A percentile compares a stretch with the other conserved stretches of the same genome.
phyloP scores from a whole-genome alignment of 75 land plant species.

The Isoetes taiwanensis region DNA sequence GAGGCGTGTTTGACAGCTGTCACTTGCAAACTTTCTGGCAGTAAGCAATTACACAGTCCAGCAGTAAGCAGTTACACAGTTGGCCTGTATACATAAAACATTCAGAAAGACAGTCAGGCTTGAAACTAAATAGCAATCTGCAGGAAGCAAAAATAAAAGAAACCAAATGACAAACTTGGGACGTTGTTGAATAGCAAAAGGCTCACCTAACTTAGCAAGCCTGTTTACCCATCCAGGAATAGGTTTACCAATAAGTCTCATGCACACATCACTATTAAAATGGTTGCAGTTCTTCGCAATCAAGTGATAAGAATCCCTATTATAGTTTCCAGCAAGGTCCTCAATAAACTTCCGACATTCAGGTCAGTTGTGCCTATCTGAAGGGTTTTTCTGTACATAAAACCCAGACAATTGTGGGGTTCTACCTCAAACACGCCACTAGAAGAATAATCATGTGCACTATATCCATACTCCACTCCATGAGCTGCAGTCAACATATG shows the following conservation, averaged over 20 bases:
- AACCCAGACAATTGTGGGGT: constrained; percentile 83
- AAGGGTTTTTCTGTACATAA: constrained; percentile 59
- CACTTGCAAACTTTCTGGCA: too few species aligned
- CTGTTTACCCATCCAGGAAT: constrained; percentile 94
- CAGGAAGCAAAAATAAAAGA: too few species aligned
- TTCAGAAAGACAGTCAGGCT: too few species aligned
- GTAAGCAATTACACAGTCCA: too few species aligned
- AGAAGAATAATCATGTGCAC: constrained; percentile 82
- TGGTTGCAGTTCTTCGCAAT: constrained; percentile 94
- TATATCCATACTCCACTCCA: constrained; percentile 75
- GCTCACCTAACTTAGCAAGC: constrained; percentile 64
- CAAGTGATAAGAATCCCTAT: constrained; percentile 80
- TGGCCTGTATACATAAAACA: too few species aligned
- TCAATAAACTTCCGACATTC: constrained; percentile 70
- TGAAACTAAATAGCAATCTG: too few species aligned
- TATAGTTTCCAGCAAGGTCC: constrained; percentile 48
- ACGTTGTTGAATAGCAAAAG: too few species aligned
- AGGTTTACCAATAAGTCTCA: constrained; percentile 42
- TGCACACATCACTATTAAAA: constrained; percentile 72
- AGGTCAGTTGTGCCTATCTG: constrained; percentile 57
- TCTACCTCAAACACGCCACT: constrained; percentile 93
- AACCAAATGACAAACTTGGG: too few species aligned
- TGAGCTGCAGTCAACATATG: constrained; percentile 39
- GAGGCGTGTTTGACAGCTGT: too few species aligned
- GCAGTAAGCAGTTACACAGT: too few species aligned